Conservation (phyloP, 352 stramenopile species). For the Globisporangium acanthophoron region DNA sequence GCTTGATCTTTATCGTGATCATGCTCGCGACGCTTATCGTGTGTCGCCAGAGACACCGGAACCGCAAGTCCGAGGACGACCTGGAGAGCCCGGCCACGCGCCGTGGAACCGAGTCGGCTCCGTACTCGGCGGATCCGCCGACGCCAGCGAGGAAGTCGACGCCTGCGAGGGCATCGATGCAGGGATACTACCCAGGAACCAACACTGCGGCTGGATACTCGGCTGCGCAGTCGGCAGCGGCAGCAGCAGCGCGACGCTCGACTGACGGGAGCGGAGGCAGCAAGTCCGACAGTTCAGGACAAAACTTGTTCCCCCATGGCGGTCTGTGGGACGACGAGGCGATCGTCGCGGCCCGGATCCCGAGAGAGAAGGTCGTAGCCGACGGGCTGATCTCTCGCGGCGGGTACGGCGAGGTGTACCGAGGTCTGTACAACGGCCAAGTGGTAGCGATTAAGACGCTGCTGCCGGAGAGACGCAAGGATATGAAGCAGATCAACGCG, state of each 20-base stretch:
- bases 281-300: neutral
- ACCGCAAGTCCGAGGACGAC: neutral
- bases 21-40: conserved; percentile 6
- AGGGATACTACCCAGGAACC: neutral
- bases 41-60: conserved; percentile 1
- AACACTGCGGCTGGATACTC: neutral
- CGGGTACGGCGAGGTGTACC: conserved; percentile 43
- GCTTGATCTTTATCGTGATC: conserved; percentile 4
- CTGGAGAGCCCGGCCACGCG: neutral
- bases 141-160: neutral
- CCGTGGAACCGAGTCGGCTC: neutral
- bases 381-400: conserved; percentile 23
- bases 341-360: conserved; percentile 27
- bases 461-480: conserved; percentile 23
- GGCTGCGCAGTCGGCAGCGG: neutral
- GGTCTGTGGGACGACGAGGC: conserved; percentile 31
- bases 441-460: conserved; percentile 43
- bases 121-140: neutral
- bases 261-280: neutral
- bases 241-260: neutral
- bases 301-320: neutral
- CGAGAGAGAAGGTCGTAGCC: conserved; percentile 21
- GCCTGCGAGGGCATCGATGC: neutral
- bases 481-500: conserved; percentile 23
- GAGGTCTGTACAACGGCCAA: conserved; percentile 26